Evolutionary conservation across 169 alveolate genomes (phyloP).

Genomic region (Cryptosporidium meleagridis): DNA sequence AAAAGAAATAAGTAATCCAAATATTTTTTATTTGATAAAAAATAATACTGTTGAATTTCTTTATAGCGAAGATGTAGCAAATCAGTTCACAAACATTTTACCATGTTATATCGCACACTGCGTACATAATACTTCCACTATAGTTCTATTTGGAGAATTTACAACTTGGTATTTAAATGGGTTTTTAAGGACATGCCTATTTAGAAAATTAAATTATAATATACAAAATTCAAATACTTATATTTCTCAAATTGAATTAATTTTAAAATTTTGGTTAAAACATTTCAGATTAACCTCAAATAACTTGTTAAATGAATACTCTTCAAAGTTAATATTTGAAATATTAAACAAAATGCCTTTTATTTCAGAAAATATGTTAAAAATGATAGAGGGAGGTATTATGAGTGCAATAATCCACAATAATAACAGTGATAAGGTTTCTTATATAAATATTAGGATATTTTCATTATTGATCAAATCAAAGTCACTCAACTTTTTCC

Average conservation of each 20-base stretch:
- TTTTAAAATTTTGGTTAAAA: constrained; percentile 24
- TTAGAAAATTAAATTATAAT: neutral
- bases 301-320: neutral
- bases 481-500: neutral
- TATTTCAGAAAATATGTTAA: neutral
- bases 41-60: constrained; percentile 1
- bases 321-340: neutral
- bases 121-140: neutral
- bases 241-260: constrained; percentile 21
- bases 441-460: neutral
- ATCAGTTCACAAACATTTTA: neutral
- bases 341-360: constrained; percentile 6
- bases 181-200: neutral
- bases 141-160: constrained; percentile 13
- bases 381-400: neutral
- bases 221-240: neutral
- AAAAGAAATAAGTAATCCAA: neutral
- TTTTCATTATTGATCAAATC: neutral
- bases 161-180: constrained; percentile 63
- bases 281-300: neutral
- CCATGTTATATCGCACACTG: neutral
- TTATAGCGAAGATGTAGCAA: neutral
- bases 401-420: neutral
- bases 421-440: neutral
- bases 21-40: neutral